These are phyloP conservation scores for Serendipita sp. DNA, from an alignment of 768 basidiomycete genomes.

Conservation along the genomic window DNA sequence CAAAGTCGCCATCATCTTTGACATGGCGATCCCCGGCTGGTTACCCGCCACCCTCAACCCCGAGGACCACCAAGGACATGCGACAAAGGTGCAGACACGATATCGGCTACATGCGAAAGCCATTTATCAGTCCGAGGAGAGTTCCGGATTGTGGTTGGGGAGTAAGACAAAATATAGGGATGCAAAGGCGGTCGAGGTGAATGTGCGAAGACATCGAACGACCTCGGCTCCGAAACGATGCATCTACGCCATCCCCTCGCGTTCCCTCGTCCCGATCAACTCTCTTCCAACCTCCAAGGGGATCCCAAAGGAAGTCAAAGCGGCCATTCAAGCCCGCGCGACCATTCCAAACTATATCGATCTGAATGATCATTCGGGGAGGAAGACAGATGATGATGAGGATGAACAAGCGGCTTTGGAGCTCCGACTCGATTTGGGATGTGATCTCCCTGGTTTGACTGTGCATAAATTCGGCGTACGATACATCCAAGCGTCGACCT, in stretches of 20 bases:
- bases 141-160: neutral
- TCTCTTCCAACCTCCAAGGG: neutral
- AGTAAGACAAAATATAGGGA: neutral
- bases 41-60: slow-evolving; percentile 31
- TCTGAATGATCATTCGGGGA: too few relatives aligned
- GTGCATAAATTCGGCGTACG: neutral
- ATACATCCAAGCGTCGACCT: neutral
- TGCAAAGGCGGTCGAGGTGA: neutral
- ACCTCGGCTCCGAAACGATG: neutral
- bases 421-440: neutral
- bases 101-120: neutral
- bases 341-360: neutral
- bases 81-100: neutral
- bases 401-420: neutral
- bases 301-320: neutral
- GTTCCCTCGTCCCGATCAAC: neutral
- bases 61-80: too few relatives aligned
- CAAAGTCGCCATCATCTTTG: slow-evolving; percentile 62
- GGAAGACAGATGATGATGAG: too few relatives aligned
- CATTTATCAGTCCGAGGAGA: neutral
- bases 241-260: neutral
- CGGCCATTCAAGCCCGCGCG: neutral
- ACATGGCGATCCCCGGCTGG: slow-evolving; percentile 82
- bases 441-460: neutral
- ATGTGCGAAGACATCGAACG: neutral